These are phyloP conservation scores for Musa troglodytarum DNA, from an alignment of 176 grass and related monocot species.

Conservation along the genomic window DNA sequence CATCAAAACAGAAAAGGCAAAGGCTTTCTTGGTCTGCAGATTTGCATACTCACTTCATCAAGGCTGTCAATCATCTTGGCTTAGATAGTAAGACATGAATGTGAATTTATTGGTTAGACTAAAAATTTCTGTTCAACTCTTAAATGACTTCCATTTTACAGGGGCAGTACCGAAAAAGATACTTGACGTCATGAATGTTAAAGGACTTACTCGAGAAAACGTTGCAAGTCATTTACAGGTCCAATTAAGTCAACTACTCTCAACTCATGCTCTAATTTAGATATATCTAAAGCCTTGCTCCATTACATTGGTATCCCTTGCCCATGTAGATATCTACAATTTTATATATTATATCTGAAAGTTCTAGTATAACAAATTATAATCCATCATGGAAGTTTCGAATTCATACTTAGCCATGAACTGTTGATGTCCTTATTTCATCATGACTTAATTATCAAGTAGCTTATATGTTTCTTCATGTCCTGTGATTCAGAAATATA, in stretches of 20 bases:
- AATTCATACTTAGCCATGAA: not conserved
- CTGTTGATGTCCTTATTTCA: not conserved
- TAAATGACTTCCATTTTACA: not conserved
- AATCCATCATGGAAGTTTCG: not conserved
- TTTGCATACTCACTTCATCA: not conserved
- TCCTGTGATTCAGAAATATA: slow-evolving; percentile 8
- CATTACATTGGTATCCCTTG: not conserved
- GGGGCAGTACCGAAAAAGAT: slow-evolving; percentile 8
- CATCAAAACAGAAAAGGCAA: not conserved
- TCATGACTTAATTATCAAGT: not conserved
- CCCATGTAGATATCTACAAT: not conserved
- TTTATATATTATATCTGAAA: too few relatives aligned
- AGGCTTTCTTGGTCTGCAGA: not conserved
- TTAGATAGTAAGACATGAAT: slow-evolving; percentile 2
- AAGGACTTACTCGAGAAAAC: slow-evolving; percentile 4
- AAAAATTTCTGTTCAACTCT: too few relatives aligned
- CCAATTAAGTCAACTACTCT: not conserved
- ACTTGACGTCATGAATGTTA: slow-evolving; percentile 3
- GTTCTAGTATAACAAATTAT: too few relatives aligned
- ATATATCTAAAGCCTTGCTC: too few relatives aligned
- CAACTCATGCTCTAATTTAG: too few relatives aligned
- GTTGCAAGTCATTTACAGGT: slow-evolving; percentile 16
- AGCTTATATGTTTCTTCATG: not conserved
- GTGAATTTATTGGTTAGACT: too few relatives aligned
- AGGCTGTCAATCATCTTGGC: slow-evolving; percentile 5